Percentiles rank a stretch among this genome's conserved stretches.
These are phyloP conservation scores for Acanthamoeba triangularis DNA, from an alignment of 208 protist genomes.

Conservation along the genomic window DNA sequence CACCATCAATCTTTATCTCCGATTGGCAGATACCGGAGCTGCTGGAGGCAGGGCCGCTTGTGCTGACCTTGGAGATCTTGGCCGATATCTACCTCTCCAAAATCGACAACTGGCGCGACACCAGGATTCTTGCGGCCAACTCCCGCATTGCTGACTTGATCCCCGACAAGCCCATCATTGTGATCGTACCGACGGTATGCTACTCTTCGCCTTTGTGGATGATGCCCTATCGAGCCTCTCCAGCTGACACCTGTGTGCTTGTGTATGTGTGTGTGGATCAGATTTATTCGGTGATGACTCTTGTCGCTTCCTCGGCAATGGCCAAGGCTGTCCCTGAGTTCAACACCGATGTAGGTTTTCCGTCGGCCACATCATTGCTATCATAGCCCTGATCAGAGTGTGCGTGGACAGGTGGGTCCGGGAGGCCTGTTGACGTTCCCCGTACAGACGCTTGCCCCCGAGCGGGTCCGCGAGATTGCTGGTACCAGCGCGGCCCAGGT, in stretches of 20 bases:
- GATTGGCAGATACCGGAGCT: background rate
- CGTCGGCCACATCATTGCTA: background rate
- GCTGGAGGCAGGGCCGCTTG: background rate
- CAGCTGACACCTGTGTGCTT: no score
- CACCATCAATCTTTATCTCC: no score
- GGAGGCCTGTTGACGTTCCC: background rate
- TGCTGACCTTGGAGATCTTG: background rate
- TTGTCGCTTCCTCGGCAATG: background rate
- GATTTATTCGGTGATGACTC: conserved; percentile 13
- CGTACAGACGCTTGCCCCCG: background rate
- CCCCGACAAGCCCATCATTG: background rate
- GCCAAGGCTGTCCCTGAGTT: background rate
- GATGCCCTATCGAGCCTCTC: background rate
- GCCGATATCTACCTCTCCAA: background rate
- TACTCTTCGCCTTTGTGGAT: background rate
- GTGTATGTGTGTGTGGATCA: background rate
- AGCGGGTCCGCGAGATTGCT: background rate
- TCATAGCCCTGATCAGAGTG: background rate
- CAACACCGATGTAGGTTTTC: background rate
- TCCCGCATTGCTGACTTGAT: background rate
- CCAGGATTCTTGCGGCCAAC: background rate
- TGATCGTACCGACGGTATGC: background rate
- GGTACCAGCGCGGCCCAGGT: background rate
- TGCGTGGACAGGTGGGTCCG: background rate
- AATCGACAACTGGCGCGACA: background rate